These are phyloP conservation scores for Rugonectria rugulosa DNA, from an alignment of 2,329 filamentous ascomycete genomes.

Conservation along the genomic window DNA sequence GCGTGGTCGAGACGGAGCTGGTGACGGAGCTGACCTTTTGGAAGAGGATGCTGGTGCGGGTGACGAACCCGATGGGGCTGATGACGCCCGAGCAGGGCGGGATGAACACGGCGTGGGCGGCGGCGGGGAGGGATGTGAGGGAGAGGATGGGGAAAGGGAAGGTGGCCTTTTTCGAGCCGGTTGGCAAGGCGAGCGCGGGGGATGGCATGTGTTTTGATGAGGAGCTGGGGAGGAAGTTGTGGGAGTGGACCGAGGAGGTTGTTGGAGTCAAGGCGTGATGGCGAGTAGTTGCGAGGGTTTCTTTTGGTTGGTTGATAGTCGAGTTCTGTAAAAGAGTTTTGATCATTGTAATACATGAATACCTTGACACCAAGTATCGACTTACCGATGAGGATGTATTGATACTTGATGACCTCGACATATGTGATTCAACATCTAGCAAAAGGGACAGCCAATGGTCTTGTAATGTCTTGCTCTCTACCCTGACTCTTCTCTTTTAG, in stretches of 20 bases:
- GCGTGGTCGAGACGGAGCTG: slow-evolving; percentile 45
- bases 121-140: slow-evolving; percentile 30
- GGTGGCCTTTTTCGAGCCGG: slow-evolving; percentile 41
- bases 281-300: background rate
- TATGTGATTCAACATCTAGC: too few relatives aligned
- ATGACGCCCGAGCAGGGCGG: slow-evolving; percentile 41
- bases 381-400: too few relatives aligned
- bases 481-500: slow-evolving; percentile 3
- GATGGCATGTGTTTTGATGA: slow-evolving; percentile 37
- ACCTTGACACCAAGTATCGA: too few relatives aligned
- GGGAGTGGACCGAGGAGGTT: slow-evolving; percentile 47
- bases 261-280: slow-evolving; percentile 19
- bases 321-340: too few relatives aligned
- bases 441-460: background rate
- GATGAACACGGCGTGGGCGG: slow-evolving; percentile 44
- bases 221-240: slow-evolving; percentile 45
- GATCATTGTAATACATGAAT: too few relatives aligned
- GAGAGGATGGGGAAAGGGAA: slow-evolving; percentile 21
- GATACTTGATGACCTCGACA: too few relatives aligned
- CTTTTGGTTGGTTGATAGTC: background rate
- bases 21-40: slow-evolving; percentile 32
- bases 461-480: slow-evolving; percentile 24
- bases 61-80: slow-evolving; percentile 30
- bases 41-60: slow-evolving; percentile 36
- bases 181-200: slow-evolving; percentile 32